Base-by-base conservation (phyloP, 2,329 filamentous ascomycete species). In the Exophiala sp. region DNA sequence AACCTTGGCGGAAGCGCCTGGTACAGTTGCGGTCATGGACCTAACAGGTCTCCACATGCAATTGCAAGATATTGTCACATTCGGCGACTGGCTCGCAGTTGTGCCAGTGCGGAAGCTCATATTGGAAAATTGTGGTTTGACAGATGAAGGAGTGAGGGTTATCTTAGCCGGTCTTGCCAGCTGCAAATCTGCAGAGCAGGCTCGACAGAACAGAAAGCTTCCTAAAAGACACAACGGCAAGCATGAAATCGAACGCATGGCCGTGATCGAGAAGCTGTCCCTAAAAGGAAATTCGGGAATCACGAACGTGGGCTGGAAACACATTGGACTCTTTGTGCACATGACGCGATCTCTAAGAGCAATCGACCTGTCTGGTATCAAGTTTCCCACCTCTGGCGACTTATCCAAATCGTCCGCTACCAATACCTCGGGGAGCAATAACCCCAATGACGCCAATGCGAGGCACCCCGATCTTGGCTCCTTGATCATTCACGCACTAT, bases 1-100 rank as follows among this genome's bases (percentile, higher is more conserved):
- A 46, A 82, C 79, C 29, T 78, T 85, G 8, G 71, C 80, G 1
- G 78, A 77, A 51, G 76, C 84, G 40, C 82, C 85, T 0, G 91
- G 91, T n/a, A 80, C 89, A 11, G 87, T 97, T 1, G 83, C 84
- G 50, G 89, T 86, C 67, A 75, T 99, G 7, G 89, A 97, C 67
- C 77, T 97, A 18, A 91, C 87, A 0, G 88, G 88, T 12, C 95
- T 94, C 60, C 85, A 86, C 68, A 80, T 99, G 72, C 87, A 92
- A 55, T 72, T 95, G 42, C 81, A 87, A 2, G 94, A 99, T 67
- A 79, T 96, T 21, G 72, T 91, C 47, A 96, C 94, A 0, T 78
- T 99, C 1, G 89, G 91, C 46, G 94, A 99, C 68, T 99, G 92
- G 77, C 78, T 99, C 38, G 92, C 94, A 4, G 85, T 99, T 5